Evolutionary conservation across 768 basidiomycete genomes (phyloP).

Genomic region (Ramaria rubella): DNA sequence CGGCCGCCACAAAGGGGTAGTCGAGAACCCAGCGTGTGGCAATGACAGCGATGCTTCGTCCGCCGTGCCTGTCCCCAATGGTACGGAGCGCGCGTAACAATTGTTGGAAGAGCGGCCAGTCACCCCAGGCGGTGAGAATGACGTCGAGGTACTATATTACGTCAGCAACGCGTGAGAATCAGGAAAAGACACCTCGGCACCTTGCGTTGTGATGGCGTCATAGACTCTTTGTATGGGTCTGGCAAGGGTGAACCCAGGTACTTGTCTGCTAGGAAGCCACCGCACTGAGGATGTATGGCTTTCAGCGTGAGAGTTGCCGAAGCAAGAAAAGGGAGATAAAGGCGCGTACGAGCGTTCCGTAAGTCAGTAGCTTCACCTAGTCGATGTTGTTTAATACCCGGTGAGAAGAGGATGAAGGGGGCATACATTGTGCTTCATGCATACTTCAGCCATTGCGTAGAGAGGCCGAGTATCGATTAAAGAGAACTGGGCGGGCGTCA

Average conservation of each 20-base stretch:
- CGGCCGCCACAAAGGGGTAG: slow-evolving; percentile 67
- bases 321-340: slow-evolving; percentile 9
- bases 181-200: slow-evolving; percentile 29
- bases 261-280: slow-evolving; percentile 72
- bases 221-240: slow-evolving; percentile 55
- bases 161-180: slow-evolving; percentile 1
- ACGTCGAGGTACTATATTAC: slow-evolving; percentile 67
- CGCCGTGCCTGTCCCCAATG: slow-evolving; percentile 63
- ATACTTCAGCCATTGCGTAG: slow-evolving; percentile 72
- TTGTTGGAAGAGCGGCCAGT: slow-evolving; percentile 67
- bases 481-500: slow-evolving; percentile 50
- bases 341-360: slow-evolving; percentile 64
- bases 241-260: slow-evolving; percentile 68
- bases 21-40: slow-evolving; percentile 82
- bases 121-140: slow-evolving; percentile 74
- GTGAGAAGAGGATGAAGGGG: background rate
- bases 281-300: slow-evolving; percentile 46
- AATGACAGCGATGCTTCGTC: slow-evolving; percentile 66
- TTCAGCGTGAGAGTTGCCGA: slow-evolving; percentile 11
- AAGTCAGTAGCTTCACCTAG: slow-evolving; percentile 66
- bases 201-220: slow-evolving; percentile 83
- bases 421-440: slow-evolving; percentile 48
- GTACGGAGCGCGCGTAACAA: slow-evolving; percentile 51
- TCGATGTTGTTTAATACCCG: background rate
- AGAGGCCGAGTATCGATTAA: slow-evolving; percentile 73